These are phyloP conservation scores for Gautieria morchelliformis DNA, from an alignment of 768 basidiomycete species.

Conservation along the genomic window DNA sequence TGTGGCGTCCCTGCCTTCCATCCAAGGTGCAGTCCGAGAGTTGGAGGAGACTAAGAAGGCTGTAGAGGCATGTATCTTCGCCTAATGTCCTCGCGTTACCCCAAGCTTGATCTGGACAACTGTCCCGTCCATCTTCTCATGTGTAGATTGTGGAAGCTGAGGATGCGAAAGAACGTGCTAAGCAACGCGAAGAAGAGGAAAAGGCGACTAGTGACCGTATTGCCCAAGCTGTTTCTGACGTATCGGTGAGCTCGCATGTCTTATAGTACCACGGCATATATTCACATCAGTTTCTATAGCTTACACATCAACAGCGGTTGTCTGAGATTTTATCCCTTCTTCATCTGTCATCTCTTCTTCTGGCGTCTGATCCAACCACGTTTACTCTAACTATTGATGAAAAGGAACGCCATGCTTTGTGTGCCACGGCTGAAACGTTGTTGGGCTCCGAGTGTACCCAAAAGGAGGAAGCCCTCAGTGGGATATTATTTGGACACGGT, in stretches of 20 bases:
- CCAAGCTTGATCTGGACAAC: neutral
- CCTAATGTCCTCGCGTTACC: neutral
- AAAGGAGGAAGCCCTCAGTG: constrained; percentile 42
- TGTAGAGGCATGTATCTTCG: constrained; percentile 50
- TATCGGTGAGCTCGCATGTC: constrained; percentile 38
- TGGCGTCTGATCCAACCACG: constrained; percentile 33
- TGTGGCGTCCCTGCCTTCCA: constrained; percentile 58
- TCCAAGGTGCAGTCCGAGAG: constrained; percentile 77
- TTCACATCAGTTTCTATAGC: neutral
- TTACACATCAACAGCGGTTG: neutral
- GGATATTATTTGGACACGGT: constrained; percentile 48
- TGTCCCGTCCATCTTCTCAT: neutral
- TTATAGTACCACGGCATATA: neutral
- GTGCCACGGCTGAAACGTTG: constrained; percentile 42
- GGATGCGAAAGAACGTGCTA: constrained; percentile 41
- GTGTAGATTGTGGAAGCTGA: constrained; percentile 56
- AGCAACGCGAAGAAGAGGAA: constrained; percentile 47
- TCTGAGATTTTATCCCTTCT: constrained; percentile 20
- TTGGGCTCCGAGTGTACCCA: constrained; percentile 43
- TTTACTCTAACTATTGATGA: constrained; percentile 36
- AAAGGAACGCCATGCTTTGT: constrained; percentile 45
- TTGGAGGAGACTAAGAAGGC: constrained; percentile 76
- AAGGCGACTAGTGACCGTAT: constrained; percentile 46
- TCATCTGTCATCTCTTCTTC: constrained; percentile 51
- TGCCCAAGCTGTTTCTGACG: constrained; percentile 42